phyloP scores from a whole-genome alignment of 768 basidiomycete genomes.

The Dioszegia aurantiaca region DNA sequence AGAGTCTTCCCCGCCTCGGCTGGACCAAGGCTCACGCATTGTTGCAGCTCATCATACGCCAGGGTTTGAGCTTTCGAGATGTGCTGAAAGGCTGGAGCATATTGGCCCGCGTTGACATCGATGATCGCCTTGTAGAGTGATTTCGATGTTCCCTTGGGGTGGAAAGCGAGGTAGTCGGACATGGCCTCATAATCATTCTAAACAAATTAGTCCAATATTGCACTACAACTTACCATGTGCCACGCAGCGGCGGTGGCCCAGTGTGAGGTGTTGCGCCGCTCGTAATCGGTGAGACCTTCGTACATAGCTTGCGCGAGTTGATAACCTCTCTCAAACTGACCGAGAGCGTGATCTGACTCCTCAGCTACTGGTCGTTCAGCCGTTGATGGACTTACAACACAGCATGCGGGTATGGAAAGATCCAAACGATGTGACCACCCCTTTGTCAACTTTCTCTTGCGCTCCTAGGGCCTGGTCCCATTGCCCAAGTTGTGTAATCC shows the following conservation, averaged over 20 bases:
- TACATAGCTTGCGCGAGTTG: conserved; percentile 38
- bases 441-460: conserved; percentile 33
- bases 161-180: conserved; percentile 47
- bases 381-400: conserved; percentile 31
- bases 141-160: conserved; percentile 48
- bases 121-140: conserved; percentile 52
- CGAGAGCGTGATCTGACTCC: conserved; percentile 43
- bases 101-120: conserved; percentile 43
- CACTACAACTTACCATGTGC: conserved; percentile 41
- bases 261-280: conserved; percentile 44
- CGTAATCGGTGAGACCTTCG: conserved; percentile 38
- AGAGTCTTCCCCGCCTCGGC: conserved; percentile 44
- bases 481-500: conserved; percentile 43
- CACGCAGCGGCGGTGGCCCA: conserved; percentile 48
- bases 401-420: conserved; percentile 45
- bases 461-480: conserved; percentile 35
- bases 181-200: conserved; percentile 49
- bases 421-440: conserved; percentile 23
- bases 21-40: conserved; percentile 27
- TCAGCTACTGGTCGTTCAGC: neutral
- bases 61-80: conserved; percentile 46
- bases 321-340: conserved; percentile 41
- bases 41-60: conserved; percentile 48
- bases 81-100: conserved; percentile 43
- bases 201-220: neutral